These are phyloP conservation scores for Cyamopsis tetragonoloba DNA, from an alignment of 306 rosid genomes.

Conservation along the genomic window DNA sequence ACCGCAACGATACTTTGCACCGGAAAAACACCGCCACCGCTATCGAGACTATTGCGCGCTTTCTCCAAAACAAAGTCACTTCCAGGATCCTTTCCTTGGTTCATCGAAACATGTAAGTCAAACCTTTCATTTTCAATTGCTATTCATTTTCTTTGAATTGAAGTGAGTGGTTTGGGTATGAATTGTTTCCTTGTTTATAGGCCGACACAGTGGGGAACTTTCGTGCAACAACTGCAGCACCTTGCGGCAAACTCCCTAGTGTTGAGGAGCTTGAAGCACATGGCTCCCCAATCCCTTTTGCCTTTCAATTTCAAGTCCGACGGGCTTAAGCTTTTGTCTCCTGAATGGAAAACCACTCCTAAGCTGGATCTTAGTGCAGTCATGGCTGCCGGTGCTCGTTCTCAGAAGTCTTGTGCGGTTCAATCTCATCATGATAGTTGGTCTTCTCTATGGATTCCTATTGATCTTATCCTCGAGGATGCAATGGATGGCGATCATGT, in stretches of 20 bases:
- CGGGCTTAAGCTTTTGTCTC: slow-evolving; percentile 36
- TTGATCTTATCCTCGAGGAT: slow-evolving; percentile 91
- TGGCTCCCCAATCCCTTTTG: slow-evolving; percentile 55
- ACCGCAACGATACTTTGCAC: slow-evolving; percentile 42
- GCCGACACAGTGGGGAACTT: slow-evolving; percentile 65
- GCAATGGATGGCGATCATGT: slow-evolving; percentile 92
- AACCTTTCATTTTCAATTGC: too few relatives aligned
- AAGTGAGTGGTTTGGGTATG: too few relatives aligned
- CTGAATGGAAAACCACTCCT: slow-evolving; percentile 54
- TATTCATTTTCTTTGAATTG: too few relatives aligned
- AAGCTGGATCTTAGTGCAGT: slow-evolving; percentile 55
- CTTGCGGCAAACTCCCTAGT: slow-evolving; percentile 62
- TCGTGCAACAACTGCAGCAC: slow-evolving; percentile 46
- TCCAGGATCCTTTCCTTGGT: slow-evolving; percentile 71
- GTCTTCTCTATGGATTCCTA: slow-evolving; percentile 90
- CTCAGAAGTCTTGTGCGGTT: slow-evolving; percentile 45
- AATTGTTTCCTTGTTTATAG: slow-evolving; percentile 58
- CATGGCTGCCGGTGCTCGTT: slow-evolving; percentile 58
- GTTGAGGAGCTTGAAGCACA: slow-evolving; percentile 55
- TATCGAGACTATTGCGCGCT: slow-evolving; percentile 59
- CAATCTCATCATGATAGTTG: slow-evolving; percentile 55
- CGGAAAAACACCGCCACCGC: slow-evolving; percentile 55
- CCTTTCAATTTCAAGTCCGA: slow-evolving; percentile 47
- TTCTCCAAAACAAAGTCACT: slow-evolving; percentile 56
- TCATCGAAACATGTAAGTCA: slow-evolving; percentile 57